Evolutionary conservation across 352 stramenopile species (phyloP).

Genomic region (Globisporangium nunn): DNA sequence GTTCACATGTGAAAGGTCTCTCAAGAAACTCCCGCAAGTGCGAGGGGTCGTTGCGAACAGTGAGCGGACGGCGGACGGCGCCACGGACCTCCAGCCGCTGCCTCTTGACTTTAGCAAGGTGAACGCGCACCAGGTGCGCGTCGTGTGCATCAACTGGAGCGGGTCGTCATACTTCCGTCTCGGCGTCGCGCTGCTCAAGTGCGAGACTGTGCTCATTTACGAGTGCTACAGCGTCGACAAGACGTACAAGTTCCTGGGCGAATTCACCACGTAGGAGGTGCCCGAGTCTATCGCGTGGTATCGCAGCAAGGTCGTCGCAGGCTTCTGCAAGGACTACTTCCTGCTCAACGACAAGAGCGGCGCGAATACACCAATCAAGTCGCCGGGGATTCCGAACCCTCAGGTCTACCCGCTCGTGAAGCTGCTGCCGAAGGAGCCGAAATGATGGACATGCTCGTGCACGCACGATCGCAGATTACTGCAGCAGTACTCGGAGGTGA

Average conservation of each 20-base stretch:
- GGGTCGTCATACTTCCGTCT: slow-evolving; percentile 80
- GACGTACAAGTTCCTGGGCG: slow-evolving; percentile 66
- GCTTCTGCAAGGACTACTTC: slow-evolving; percentile 67
- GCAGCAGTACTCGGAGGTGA: background rate
- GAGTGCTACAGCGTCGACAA: slow-evolving; percentile 81
- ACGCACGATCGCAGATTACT: background rate
- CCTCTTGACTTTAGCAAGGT: slow-evolving; percentile 74
- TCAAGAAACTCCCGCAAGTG: too few relatives aligned
- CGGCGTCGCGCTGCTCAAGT: slow-evolving; percentile 53
- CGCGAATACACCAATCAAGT: slow-evolving; percentile 65
- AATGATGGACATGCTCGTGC: background rate
- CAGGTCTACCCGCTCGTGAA: slow-evolving; percentile 71
- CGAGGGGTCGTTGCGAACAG: slow-evolving; percentile 55
- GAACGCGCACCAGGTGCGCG: slow-evolving; percentile 61
- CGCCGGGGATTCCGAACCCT: slow-evolving; percentile 53
- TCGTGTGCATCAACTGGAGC: slow-evolving; percentile 80
- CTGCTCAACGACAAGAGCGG: slow-evolving; percentile 82
- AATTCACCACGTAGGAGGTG: slow-evolving; percentile 68
- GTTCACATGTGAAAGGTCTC: too few relatives aligned
- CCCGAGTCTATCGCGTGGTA: slow-evolving; percentile 84
- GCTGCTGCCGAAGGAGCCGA: slow-evolving; percentile 23
- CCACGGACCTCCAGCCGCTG: slow-evolving; percentile 72
- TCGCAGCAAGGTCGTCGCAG: slow-evolving; percentile 82
- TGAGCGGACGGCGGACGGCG: slow-evolving; percentile 60
- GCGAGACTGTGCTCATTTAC: slow-evolving; percentile 70